phyloP scores from a whole-genome alignment of 2,329 filamentous ascomycete genomes.

The Bipolaris bicolor region DNA sequence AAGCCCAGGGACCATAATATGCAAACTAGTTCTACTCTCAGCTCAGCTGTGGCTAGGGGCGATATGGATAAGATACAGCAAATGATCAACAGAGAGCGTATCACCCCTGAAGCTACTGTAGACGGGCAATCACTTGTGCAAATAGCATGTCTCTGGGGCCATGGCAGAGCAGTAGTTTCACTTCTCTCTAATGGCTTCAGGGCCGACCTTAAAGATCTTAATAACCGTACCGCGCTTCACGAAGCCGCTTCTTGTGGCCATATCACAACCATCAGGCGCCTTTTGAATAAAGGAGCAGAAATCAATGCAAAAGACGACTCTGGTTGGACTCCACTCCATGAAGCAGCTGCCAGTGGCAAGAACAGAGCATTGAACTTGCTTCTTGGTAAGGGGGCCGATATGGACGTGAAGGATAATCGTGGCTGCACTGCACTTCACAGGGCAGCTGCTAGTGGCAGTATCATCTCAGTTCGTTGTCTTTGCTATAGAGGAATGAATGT shows the following conservation, averaged over 20 bases:
- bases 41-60: background rate
- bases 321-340: background rate
- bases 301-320: background rate
- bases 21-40: background rate
- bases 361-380: background rate
- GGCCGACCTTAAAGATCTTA: background rate
- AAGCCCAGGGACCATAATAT: background rate
- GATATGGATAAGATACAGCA: background rate
- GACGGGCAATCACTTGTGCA: background rate
- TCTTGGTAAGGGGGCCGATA: background rate
- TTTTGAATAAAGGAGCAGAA: background rate
- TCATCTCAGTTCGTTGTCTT: background rate
- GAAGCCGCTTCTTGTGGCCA: background rate
- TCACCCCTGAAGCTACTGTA: background rate
- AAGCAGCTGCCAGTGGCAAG: background rate
- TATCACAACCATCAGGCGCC: background rate
- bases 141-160: background rate
- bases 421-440: background rate
- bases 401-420: background rate
- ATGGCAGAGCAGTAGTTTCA: background rate
- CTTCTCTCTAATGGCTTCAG: background rate
- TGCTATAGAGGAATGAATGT: background rate
- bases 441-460: background rate
- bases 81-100: background rate
- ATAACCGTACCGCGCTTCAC: background rate